Evolutionary conservation across 2,329 filamentous ascomycete genomes (phyloP).

Genomic region (Exophiala sideris): DNA sequence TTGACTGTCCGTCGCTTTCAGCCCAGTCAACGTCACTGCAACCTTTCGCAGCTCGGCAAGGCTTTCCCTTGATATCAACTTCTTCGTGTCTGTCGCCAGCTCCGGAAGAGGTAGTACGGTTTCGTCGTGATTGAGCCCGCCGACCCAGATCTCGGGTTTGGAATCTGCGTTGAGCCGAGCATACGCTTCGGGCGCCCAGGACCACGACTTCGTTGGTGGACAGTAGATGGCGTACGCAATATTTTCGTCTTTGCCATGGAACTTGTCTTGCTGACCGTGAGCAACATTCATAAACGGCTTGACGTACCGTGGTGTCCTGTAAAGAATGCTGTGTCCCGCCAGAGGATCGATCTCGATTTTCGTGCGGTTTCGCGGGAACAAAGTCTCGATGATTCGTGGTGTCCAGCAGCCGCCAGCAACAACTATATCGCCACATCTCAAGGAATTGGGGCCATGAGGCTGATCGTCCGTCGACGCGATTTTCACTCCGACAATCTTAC

Average conservation of each 20-base stretch:
- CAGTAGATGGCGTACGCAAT: slow-evolving; percentile 68
- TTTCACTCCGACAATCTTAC: slow-evolving; percentile 48
- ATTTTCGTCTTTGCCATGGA: slow-evolving; percentile 33
- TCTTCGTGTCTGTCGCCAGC: slow-evolving; percentile 34
- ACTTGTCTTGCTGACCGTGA: background rate
- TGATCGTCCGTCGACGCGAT: slow-evolving; percentile 46
- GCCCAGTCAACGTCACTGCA: too few relatives aligned
- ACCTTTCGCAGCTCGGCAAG: too few relatives aligned
- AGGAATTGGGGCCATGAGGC: too few relatives aligned
- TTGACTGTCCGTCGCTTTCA: slow-evolving; percentile 24
- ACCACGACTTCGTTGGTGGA: slow-evolving; percentile 45
- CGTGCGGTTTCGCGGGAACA: slow-evolving; percentile 58
- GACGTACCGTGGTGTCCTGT: slow-evolving; percentile 54
- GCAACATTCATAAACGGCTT: slow-evolving; percentile 12
- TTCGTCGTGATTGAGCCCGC: slow-evolving; percentile 62
- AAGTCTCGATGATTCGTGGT: slow-evolving; percentile 55
- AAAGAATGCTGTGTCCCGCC: slow-evolving; percentile 68
- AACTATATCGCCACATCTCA: slow-evolving; percentile 58
- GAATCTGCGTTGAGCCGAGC: slow-evolving; percentile 54
- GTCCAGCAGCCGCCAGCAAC: slow-evolving; percentile 71
- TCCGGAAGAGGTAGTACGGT: slow-evolving; percentile 55
- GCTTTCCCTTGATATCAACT: too few relatives aligned
- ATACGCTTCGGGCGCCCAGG: slow-evolving; percentile 68
- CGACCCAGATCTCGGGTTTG: slow-evolving; percentile 61
- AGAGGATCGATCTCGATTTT: slow-evolving; percentile 58